Conservation (phyloP, 2,329 filamentous ascomycete genomes). For the Venturia pyrina region DNA sequence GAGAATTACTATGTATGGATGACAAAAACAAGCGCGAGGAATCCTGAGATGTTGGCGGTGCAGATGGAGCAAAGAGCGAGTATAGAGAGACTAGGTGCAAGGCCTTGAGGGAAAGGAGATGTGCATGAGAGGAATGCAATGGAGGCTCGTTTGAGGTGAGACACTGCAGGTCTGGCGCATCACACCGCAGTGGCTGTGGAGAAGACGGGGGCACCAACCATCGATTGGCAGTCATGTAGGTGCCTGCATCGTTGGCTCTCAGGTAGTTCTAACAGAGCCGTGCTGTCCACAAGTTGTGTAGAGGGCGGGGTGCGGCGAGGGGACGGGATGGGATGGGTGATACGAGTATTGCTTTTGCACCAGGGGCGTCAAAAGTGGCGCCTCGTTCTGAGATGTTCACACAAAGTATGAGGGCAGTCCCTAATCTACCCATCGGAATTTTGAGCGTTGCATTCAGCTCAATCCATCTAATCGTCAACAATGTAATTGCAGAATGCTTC, state of each 20-base stretch:
- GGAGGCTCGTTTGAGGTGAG: not conserved
- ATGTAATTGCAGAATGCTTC: not conserved
- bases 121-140: not conserved
- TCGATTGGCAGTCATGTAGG: not conserved
- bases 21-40: not conserved
- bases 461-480: no score
- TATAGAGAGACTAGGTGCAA: not conserved
- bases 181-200: conserved; percentile 4
- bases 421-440: no score
- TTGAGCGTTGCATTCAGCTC: no score
- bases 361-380: no score
- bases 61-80: not conserved
- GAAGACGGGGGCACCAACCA: not conserved
- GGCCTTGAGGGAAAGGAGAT: not conserved
- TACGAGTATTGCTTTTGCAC: no score
- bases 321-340: not conserved
- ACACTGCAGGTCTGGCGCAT: not conserved
- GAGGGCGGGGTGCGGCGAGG: not conserved
- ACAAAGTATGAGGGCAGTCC: no score
- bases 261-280: no score
- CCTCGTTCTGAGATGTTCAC: no score
- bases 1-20: not conserved
- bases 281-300: not conserved
- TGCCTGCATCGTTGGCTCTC: not conserved
- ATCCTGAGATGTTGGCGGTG: not conserved